A percentile compares a stretch with the other conserved stretches of the same genome.
These are phyloP conservation scores for Casuarina equisetifolia DNA, from an alignment of 306 rosid species.

Conservation along the genomic window DNA sequence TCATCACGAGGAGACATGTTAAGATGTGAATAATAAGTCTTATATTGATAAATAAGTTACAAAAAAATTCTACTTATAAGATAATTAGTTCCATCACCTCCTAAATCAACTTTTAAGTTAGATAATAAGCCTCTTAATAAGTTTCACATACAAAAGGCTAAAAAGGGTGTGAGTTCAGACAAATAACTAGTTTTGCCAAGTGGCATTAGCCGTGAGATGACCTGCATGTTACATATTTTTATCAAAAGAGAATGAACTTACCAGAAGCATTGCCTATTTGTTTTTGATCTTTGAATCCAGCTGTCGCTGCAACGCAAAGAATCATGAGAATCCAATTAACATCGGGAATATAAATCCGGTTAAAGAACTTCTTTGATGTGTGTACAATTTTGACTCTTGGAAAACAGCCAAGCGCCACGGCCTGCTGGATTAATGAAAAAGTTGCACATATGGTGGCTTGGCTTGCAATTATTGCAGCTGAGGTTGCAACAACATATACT, in stretches of 20 bases:
- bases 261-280: conserved; percentile 97
- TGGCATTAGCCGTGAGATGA: neutral
- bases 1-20: too few species aligned
- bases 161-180: neutral
- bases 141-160: neutral
- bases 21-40: too few species aligned
- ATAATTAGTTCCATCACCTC: neutral
- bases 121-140: neutral
- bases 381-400: conserved; percentile 91
- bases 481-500: conserved; percentile 76
- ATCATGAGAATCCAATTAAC: conserved; percentile 91
- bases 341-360: conserved; percentile 86
- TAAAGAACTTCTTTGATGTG: conserved; percentile 72
- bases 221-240: neutral
- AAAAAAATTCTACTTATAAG: too few species aligned
- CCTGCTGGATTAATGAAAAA: conserved; percentile 87
- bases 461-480: conserved; percentile 91
- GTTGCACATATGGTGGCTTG: conserved; percentile 90
- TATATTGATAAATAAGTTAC: too few species aligned
- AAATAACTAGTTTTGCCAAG: neutral
- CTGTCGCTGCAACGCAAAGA: conserved; percentile 85
- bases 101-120: too few species aligned
- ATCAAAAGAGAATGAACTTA: conserved; percentile 29
- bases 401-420: conserved; percentile 88
- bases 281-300: conserved; percentile 79